phyloP scores from a whole-genome alignment of 257 asterid species.

The Ocimum tenuiflorum region DNA sequence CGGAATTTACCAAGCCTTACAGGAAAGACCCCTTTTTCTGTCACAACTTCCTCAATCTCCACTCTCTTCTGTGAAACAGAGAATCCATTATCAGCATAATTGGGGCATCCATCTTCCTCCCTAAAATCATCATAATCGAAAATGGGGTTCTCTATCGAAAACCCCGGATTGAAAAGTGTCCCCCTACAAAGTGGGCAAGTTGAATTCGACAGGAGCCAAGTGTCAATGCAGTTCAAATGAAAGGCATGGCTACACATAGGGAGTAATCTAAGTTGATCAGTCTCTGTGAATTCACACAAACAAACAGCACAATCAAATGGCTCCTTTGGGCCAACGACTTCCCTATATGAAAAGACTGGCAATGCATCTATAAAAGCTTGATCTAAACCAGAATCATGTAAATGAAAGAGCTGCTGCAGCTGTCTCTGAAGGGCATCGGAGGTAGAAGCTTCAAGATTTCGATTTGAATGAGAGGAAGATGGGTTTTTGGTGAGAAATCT shows the following conservation, averaged over 20 bases:
- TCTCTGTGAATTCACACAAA: constrained; percentile 67
- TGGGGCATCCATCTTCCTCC: constrained; percentile 51
- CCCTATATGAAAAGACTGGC: constrained; percentile 72
- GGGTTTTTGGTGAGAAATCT: constrained; percentile 76
- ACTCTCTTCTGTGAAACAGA: constrained; percentile 44
- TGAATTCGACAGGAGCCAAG: constrained; percentile 93
- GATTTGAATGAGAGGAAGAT: constrained; percentile 51
- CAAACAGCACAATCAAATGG: constrained; percentile 96
- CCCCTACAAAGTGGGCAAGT: constrained; percentile 92
- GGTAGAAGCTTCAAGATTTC: constrained; percentile 50
- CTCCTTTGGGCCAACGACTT: constrained; percentile 76
- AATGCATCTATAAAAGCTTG: constrained; percentile 85
- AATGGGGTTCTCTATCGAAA: constrained; percentile 67
- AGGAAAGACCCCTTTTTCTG: constrained; percentile 49
- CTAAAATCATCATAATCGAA: constrained; percentile 59
- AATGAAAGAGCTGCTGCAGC: constrained; percentile 80
- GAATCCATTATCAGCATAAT: constrained; percentile 31
- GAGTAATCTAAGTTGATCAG: constrained; percentile 76
- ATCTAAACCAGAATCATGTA: constrained; percentile 86
- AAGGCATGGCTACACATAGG: constrained; percentile 94
- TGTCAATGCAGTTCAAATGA: constrained; percentile 77
- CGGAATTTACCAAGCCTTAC: constrained; percentile 59
- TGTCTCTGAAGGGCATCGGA: constrained; percentile 81
- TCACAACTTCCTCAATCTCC: constrained; percentile 50
- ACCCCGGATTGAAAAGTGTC: constrained; percentile 66